These are phyloP conservation scores for Wickerhamomyces hampshirensis DNA, from an alignment of 805 yeast species.

Conservation along the genomic window DNA sequence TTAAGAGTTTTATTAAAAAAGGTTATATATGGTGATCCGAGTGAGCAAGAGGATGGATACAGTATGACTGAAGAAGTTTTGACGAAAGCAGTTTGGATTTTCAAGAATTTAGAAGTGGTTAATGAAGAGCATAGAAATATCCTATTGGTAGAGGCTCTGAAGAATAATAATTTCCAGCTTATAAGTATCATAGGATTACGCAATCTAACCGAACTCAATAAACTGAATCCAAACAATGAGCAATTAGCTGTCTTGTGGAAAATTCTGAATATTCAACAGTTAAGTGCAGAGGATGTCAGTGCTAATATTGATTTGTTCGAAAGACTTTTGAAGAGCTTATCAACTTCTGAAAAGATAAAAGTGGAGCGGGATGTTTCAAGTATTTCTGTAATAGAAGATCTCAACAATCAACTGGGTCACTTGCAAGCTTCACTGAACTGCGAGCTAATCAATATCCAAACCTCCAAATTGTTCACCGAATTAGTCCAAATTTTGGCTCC, in stretches of 20 bases:
- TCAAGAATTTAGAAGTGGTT: constrained; percentile 17
- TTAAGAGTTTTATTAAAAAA: constrained; percentile 30
- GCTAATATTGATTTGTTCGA: background rate
- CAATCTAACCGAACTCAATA: constrained; percentile 4
- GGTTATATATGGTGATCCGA: constrained; percentile 33
- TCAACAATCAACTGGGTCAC: constrained; percentile 1
- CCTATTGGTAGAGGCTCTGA: constrained; percentile 12
- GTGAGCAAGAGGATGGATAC: constrained; percentile 31
- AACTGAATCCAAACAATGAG: constrained; percentile 7
- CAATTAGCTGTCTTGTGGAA: constrained; percentile 8
- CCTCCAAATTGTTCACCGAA: constrained; percentile 1
- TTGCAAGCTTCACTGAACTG: background rate
- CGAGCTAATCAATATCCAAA: constrained; percentile 3
- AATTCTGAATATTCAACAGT: constrained; percentile 1
- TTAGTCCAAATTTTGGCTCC: constrained; percentile 5
- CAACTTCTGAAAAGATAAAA: background rate
- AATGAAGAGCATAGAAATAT: constrained; percentile 10
- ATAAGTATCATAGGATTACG: constrained; percentile 13
- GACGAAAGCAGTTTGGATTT: constrained; percentile 21
- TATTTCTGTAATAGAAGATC: background rate
- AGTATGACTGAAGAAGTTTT: constrained; percentile 18
- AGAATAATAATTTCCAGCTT: constrained; percentile 4
- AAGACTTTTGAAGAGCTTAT: constrained; percentile 1
- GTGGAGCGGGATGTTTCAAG: too few species aligned
- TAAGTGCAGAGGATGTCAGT: background rate